Base-by-base conservation (phyloP, 345 rosid genomes). In the Streptanthus diversifolius region DNA sequence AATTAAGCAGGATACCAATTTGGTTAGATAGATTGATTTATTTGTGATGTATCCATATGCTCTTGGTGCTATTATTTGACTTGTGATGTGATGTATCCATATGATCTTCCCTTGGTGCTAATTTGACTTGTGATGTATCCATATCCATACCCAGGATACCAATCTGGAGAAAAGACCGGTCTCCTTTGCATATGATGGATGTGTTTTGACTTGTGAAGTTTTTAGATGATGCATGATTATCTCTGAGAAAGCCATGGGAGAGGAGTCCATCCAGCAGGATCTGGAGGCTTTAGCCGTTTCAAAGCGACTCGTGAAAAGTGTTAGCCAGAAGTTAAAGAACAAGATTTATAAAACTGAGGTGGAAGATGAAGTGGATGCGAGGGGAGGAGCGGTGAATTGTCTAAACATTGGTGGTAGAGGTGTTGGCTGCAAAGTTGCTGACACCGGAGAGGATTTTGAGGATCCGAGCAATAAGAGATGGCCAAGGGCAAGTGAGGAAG, bases 371-470 rank as follows among this genome's bases (percentile, higher is more conserved):
- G 93, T 73, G 52, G 66, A 63, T 63, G 68, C 68, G n/a, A 82
- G 59, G 13, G 85, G 59, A 13, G 85, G 98, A 54, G 77, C 87
- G 0, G 40, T 87, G 56, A 89, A 85, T 70, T 91, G 96, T 77
- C 88, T 95, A 52, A 79, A 86, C 57, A 63, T 93, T 13, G 82
- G 88, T 63, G 87, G 90, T 7, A 83, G 93, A 59, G 91, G 90
- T 3, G 95, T 91, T 32, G 99, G 96, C 15, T 95, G 99, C 86
- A 95, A 84, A 83, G 97, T 95, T n/a, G 95, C 97, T 43, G 97
- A 91, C 44, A 91, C 87, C 0, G 72, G 93, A 14, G 99, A 87
- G 25, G 97, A 88, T 59, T 87, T 74, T 52, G 96, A 89, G 65
- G 95, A 93, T 83, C 86, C 85, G 0, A 80, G 88, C 73, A 65